Evolutionary conservation across 192 early-diverging fungal species (phyloP).

Genomic region (Rhizophagus sp.): DNA sequence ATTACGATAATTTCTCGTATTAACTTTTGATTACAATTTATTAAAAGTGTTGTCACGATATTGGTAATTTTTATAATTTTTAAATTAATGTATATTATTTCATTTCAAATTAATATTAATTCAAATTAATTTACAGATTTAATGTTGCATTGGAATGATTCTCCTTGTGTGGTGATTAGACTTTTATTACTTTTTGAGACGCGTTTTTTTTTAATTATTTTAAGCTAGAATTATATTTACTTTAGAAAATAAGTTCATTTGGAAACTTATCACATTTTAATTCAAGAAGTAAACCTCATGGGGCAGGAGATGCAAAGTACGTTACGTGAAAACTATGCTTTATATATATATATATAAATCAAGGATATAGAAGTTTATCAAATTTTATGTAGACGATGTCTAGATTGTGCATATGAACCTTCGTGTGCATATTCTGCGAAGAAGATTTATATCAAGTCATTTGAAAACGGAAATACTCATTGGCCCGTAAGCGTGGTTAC

Average conservation of each 20-base stretch:
- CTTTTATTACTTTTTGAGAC: not conserved
- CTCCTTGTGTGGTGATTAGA: constrained; percentile 19
- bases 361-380: not conserved
- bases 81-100: not conserved
- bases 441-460: constrained; percentile 51
- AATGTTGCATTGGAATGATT: constrained; percentile 19
- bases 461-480: constrained; percentile 36
- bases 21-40: not conserved
- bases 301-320: constrained; percentile 53
- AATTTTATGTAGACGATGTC: constrained; percentile 40
- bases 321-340: not conserved
- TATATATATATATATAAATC: not conserved
- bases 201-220: not conserved
- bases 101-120: not conserved
- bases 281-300: constrained; percentile 51
- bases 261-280: constrained; percentile 64
- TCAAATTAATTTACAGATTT: constrained; percentile 6
- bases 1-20: not conserved
- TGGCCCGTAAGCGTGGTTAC: constrained; percentile 62
- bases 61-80: too few species aligned
- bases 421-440: constrained; percentile 64
- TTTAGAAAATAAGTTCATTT: constrained; percentile 53
- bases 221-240: constrained; percentile 32
- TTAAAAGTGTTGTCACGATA: constrained; percentile 33
- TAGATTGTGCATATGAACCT: constrained; percentile 53